Evolutionary conservation across 2,329 filamentous ascomycete genomes (phyloP).

Genomic region (Cercospora brassicicola): DNA sequence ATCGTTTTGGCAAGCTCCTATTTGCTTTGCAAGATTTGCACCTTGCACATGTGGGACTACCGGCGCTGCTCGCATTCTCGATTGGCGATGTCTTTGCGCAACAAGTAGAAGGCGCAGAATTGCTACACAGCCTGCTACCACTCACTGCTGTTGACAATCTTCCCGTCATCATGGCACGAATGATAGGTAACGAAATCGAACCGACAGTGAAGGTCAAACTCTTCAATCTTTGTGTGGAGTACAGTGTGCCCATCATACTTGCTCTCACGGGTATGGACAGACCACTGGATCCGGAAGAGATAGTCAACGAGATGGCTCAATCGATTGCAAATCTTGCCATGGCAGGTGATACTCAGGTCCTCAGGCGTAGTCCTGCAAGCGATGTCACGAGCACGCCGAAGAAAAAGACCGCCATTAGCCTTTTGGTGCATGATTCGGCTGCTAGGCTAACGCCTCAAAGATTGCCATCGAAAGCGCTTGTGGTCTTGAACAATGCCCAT

Average conservation of each 20-base stretch:
- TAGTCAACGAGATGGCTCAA: slow-evolving; percentile 72
- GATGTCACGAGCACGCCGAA: slow-evolving; percentile 31
- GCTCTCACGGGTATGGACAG: slow-evolving; percentile 68
- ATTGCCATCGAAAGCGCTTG: slow-evolving; percentile 70
- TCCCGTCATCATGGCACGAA: slow-evolving; percentile 79
- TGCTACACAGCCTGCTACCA: slow-evolving; percentile 65
- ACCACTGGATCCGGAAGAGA: slow-evolving; percentile 49
- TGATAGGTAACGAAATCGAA: slow-evolving; percentile 92
- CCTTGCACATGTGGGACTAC: slow-evolving; percentile 78
- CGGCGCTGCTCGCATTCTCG: slow-evolving; percentile 77
- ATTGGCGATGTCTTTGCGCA: slow-evolving; percentile 67
- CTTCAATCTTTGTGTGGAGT: slow-evolving; percentile 82
- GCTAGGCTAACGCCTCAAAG: slow-evolving; percentile 81
- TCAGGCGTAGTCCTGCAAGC: slow-evolving; percentile 31
- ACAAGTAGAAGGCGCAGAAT: slow-evolving; percentile 56
- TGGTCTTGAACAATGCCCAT: slow-evolving; percentile 76
- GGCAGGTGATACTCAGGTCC: slow-evolving; percentile 57
- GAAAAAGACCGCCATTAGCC: slow-evolving; percentile 61
- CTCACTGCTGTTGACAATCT: slow-evolving; percentile 44
- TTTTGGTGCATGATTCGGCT: slow-evolving; percentile 78
- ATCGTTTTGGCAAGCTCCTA: slow-evolving; percentile 64
- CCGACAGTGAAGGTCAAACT: slow-evolving; percentile 86
- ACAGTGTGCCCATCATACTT: slow-evolving; percentile 79
- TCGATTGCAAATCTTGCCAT: slow-evolving; percentile 63
- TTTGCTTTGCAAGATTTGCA: slow-evolving; percentile 64